Evolutionary conservation across 2,329 filamentous ascomycete genomes (phyloP).

Genomic region (Aspergillus sp.): DNA sequence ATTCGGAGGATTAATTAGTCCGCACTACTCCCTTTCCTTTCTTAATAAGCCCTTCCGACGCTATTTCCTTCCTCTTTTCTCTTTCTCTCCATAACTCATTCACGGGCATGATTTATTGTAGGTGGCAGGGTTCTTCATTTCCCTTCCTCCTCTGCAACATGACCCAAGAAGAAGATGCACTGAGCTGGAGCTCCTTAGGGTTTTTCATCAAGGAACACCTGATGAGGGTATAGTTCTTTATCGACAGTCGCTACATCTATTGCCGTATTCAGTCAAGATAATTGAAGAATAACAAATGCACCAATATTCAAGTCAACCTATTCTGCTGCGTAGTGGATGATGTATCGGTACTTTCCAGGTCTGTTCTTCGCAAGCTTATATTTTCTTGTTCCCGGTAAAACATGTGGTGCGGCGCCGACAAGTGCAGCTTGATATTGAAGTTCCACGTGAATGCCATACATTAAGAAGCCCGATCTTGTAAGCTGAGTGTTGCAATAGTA

Average conservation of each 20-base stretch:
- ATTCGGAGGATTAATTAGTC: constrained; percentile 33
- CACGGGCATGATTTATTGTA: constrained; percentile 66
- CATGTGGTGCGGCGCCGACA: too few species aligned
- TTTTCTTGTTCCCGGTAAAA: too few species aligned
- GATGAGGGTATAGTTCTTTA: constrained; percentile 67
- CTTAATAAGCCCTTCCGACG: constrained; percentile 16
- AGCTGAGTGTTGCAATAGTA: too few species aligned
- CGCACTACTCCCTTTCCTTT: constrained; percentile 27
- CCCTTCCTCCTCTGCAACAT: constrained; percentile 64
- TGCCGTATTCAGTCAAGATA: neutral
- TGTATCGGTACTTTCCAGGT: too few species aligned
- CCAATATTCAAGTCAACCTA: too few species aligned
- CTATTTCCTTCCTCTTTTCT: constrained; percentile 28
- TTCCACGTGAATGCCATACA: too few species aligned
- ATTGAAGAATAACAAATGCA: too few species aligned
- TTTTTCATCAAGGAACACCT: constrained; percentile 33
- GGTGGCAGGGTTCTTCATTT: constrained; percentile 53
- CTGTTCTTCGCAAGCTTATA: too few species aligned
- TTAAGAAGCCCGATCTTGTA: too few species aligned
- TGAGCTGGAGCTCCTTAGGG: constrained; percentile 68
- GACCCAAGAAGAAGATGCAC: constrained; percentile 61
- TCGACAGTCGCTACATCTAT: constrained; percentile 63
- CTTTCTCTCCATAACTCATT: constrained; percentile 56
- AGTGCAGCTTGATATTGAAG: too few species aligned
- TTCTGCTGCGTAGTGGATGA: too few species aligned